A percentile compares a stretch with the other conserved stretches of the same genome.
Conservation (phyloP, 225 moss, liverwort and hornwort species). For the Bryum argenteum region DNA sequence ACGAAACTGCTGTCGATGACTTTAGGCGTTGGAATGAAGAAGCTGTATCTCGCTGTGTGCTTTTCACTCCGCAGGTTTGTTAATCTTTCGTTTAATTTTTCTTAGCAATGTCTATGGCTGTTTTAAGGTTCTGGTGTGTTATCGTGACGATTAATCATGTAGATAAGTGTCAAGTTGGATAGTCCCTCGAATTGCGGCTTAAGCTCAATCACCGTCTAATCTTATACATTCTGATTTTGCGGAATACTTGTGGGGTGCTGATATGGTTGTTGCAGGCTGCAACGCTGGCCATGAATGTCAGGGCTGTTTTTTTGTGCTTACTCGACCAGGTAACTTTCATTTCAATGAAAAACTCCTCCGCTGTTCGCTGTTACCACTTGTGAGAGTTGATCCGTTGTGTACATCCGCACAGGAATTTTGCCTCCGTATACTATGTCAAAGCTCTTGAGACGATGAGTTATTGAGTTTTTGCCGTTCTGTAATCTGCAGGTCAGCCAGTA, state of each 20-base stretch:
- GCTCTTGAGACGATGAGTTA: constrained; percentile 7
- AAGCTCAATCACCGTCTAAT: background rate
- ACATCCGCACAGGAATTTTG: background rate
- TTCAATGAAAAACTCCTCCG: background rate
- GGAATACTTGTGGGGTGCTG: constrained; percentile 23
- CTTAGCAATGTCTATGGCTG: background rate
- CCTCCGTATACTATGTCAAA: constrained; percentile 4
- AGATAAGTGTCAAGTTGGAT: constrained; percentile 1
- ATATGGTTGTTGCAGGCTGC: constrained; percentile 63
- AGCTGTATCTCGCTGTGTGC: constrained; percentile 82
- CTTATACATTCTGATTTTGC: constrained; percentile 22
- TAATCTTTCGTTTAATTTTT: constrained; percentile 9
- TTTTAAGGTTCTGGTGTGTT: constrained; percentile 1
- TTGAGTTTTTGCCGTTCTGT: constrained; percentile 10
- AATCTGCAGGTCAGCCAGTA: constrained; percentile 80
- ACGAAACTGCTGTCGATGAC: constrained; percentile 74
- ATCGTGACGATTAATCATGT: background rate
- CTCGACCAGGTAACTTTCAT: constrained; percentile 76
- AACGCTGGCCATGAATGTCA: constrained; percentile 87
- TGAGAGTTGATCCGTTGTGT: constrained; percentile 6
- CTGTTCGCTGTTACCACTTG: background rate
- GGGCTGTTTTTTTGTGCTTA: constrained; percentile 81
- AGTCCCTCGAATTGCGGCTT: background rate
- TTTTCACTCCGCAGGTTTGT: constrained; percentile 84
- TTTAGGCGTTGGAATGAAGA: constrained; percentile 95